A percentile compares a stretch with the other conserved stretches of the same genome.
Evolutionary conservation across 2,329 filamentous ascomycete genomes (phyloP).

Genomic region (Coniochaeta hoffmannii): DNA sequence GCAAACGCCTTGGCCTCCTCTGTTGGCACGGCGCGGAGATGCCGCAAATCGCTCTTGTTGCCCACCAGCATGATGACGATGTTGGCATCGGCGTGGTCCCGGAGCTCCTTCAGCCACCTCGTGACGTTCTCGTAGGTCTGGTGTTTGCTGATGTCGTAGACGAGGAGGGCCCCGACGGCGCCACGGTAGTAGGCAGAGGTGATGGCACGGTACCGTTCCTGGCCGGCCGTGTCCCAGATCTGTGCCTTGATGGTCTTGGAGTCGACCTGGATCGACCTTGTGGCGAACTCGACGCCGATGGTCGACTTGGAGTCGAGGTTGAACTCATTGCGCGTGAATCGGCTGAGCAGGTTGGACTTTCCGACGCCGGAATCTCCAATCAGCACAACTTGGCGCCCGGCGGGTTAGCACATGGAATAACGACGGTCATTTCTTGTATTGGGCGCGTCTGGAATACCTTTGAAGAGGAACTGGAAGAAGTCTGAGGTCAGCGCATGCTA

Average conservation of each 20-base stretch:
- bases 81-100: conserved; percentile 96
- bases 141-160: conserved; percentile 99
- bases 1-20: conserved; percentile 98
- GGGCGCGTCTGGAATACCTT: conserved; percentile 52
- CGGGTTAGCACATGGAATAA: conserved; percentile 17
- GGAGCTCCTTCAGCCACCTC: conserved; percentile 96
- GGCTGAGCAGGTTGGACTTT: conserved; percentile 99
- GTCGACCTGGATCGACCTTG: conserved; percentile 96
- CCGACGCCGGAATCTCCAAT: conserved; percentile 99
- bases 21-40: conserved; percentile 91
- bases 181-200: conserved; percentile 98
- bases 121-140: conserved; percentile 99
- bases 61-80: conserved; percentile 99
- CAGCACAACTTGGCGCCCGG: conserved; percentile 65
- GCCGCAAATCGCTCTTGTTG: conserved; percentile 99
- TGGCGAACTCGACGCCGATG: conserved; percentile 98
- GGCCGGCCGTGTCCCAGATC: conserved; percentile 99
- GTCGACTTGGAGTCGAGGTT: conserved; percentile 99
- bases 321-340: conserved; percentile 99
- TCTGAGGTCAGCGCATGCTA: conserved; percentile 22
- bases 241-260: conserved; percentile 99
- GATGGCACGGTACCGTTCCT: conserved; percentile 98
- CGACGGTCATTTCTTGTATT: not conserved
- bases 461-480: conserved; percentile 83
- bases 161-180: conserved; percentile 91